phyloP scores from a whole-genome alignment of 2,329 filamentous ascomycete species.

The Metarhizium sp. region DNA sequence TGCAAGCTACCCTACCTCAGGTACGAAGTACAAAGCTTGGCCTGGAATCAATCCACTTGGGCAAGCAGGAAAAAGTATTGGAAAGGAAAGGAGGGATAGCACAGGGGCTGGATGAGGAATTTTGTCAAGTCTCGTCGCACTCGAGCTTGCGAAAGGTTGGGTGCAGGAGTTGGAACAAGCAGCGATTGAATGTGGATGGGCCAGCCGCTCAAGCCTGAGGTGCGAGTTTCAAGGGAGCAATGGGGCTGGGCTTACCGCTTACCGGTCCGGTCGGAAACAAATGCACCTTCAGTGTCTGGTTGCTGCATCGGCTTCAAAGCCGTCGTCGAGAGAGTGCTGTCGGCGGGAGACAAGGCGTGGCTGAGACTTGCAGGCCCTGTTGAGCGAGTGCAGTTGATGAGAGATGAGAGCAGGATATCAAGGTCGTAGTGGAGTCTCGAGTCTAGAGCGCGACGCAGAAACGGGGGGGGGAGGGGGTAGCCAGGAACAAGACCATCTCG shows the following conservation, averaged over 20 bases:
- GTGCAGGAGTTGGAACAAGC: background rate
- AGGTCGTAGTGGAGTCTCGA: too few species aligned
- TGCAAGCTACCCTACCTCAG: conserved; percentile 10
- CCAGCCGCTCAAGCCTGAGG: background rate
- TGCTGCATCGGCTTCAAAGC: background rate
- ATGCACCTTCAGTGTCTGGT: background rate
- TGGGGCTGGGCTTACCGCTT: background rate
- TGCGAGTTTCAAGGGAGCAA: background rate
- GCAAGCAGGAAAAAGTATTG: conserved; percentile 5
- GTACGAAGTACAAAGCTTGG: background rate
- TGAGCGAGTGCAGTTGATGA: background rate
- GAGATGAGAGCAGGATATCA: background rate
- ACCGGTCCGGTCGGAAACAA: background rate
- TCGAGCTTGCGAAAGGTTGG: background rate
- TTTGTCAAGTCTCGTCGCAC: background rate
- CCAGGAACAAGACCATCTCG: too few species aligned
- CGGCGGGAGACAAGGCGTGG: background rate
- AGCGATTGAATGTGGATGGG: background rate
- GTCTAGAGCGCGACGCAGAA: too few species aligned
- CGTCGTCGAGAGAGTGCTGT: background rate
- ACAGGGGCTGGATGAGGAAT: background rate
- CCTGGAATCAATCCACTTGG: conserved; percentile 1
- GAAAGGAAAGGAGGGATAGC: conserved; percentile 7
- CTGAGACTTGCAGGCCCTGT: background rate
- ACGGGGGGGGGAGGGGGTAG: too few species aligned